phyloP scores from a whole-genome alignment of 1,284 basidiomycete genomes.

The Caloboletus firmus region DNA sequence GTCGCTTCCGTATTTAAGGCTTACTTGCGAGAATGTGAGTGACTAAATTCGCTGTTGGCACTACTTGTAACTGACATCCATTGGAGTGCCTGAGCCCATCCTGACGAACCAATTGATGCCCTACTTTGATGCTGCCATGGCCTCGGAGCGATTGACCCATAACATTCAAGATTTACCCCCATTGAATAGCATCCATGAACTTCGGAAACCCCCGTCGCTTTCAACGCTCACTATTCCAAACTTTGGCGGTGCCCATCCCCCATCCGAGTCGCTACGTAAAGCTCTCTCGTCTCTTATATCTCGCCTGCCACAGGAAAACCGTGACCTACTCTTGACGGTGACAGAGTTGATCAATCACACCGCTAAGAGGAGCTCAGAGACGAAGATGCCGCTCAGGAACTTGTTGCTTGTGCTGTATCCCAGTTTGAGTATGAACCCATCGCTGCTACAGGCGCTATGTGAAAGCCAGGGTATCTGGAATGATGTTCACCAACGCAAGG shows the following conservation, averaged over 20 bases:
- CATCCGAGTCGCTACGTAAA: constrained; percentile 54
- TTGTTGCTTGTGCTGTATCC: constrained; percentile 79
- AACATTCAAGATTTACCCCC: constrained; percentile 35
- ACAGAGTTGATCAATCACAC: constrained; percentile 72
- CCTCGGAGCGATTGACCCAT: constrained; percentile 48
- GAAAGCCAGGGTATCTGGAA: constrained; percentile 70
- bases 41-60: constrained; percentile 1
- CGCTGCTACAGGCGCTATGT: constrained; percentile 68
- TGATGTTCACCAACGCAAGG: constrained; percentile 22
- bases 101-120: constrained; percentile 68
- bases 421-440: constrained; percentile 77
- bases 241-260: constrained; percentile 55
- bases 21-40: constrained; percentile 75
- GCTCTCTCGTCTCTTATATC: constrained; percentile 58
- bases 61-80: constrained; percentile 12
- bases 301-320: constrained; percentile 70
- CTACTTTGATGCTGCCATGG: constrained; percentile 74
- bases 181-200: constrained; percentile 40
- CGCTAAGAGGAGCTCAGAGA: constrained; percentile 58
- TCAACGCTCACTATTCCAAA: constrained; percentile 72
- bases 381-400: constrained; percentile 85
- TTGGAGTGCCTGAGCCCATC: constrained; percentile 77
- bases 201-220: constrained; percentile 75
- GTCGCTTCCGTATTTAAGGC: constrained; percentile 86
- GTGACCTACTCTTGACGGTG: constrained; percentile 70